Base-by-base conservation (phyloP, 176 grass and related monocot species). In the Cenchrus fungigraminus region DNA sequence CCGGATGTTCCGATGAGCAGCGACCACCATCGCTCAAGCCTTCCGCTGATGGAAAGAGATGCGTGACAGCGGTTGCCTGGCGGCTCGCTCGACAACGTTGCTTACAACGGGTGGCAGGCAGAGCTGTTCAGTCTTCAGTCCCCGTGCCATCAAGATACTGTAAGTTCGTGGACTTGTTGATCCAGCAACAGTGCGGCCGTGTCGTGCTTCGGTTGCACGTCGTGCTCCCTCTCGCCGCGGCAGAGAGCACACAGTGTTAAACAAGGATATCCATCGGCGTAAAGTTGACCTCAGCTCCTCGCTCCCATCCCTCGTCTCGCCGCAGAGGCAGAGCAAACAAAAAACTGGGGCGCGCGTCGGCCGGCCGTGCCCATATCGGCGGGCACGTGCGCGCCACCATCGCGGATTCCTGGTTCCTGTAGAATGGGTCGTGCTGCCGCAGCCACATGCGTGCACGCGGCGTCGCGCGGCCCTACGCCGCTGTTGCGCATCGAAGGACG, bases 311-410 rank as follows among this genome's bases (percentile, higher is more conserved):
- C 8, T 25, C 22, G 5, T 0, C 11, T 49, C 67, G 4, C 17
- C 76, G 4, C 17, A n/a, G 29, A 54, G 53, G 4, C 17, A n/a
- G 29, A 54, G 53, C 31, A 20, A 43, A 63, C 19, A 5, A 10
- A 10, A 69, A 32, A 32, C 5, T 0, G 44, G 31, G 44, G 12
- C 60, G 46, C 5, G 17, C 72, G 51, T 34, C 71, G 74, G 37
- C 78, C 34, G 4, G 61, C 61, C 75, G 9, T 13, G 76, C 59
- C 71, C 88, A 63, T 81, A 64, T 82, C 76, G 68, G 64, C 60
- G 28, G 66, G 68, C 85, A 84, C 82, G 83, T 84, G 92, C 65
- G 60, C 16, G 71, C 74, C 84, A 66, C 79, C 69, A 61, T 46
- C 86, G 73, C 84, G 49, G 49, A 65, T 52, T 50, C 88, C 25